Conservation (phyloP, 352 stramenopile genomes). For the Halophytophthora polymorphica region DNA sequence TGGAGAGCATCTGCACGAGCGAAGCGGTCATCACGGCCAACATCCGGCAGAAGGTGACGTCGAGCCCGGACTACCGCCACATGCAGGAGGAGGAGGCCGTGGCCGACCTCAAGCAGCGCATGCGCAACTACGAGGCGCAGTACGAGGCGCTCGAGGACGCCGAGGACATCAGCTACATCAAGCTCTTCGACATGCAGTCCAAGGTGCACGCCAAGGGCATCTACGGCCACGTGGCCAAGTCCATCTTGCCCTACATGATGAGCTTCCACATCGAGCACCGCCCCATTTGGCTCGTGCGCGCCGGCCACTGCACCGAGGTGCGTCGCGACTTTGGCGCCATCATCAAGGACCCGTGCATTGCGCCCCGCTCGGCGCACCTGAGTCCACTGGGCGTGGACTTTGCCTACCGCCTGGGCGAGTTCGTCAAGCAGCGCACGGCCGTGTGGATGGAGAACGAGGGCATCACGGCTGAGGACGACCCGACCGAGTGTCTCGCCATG, state of each 20-base stretch:
- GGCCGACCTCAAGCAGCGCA: conserved; percentile 73
- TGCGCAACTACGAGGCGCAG: conserved; percentile 86
- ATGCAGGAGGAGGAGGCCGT: conserved; percentile 71
- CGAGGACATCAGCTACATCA: conserved; percentile 88
- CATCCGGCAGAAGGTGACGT: conserved; percentile 73
- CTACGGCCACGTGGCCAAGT: conserved; percentile 88
- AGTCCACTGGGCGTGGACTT: conserved; percentile 92
- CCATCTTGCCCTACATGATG: conserved; percentile 91
- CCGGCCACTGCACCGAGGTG: conserved; percentile 83
- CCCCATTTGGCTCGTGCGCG: conserved; percentile 91
- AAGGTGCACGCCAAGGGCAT: conserved; percentile 86
- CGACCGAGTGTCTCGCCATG: conserved; percentile 60
- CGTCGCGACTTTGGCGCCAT: conserved; percentile 61
- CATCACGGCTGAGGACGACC: conserved; percentile 36
- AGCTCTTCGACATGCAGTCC: conserved; percentile 87
- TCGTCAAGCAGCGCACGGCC: conserved; percentile 82
- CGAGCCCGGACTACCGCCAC: conserved; percentile 78
- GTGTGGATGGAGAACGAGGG: conserved; percentile 46
- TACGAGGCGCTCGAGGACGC: conserved; percentile 86
- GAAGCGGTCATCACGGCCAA: conserved; percentile 87
- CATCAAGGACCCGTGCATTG: conserved; percentile 70
- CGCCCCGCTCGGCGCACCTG: conserved; percentile 72
- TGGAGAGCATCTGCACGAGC: conserved; percentile 93
- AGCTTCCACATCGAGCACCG: conserved; percentile 94
- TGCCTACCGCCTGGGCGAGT: conserved; percentile 88